Conservation (phyloP, 331 rosid genomes). For the Ulmus americana region DNA sequence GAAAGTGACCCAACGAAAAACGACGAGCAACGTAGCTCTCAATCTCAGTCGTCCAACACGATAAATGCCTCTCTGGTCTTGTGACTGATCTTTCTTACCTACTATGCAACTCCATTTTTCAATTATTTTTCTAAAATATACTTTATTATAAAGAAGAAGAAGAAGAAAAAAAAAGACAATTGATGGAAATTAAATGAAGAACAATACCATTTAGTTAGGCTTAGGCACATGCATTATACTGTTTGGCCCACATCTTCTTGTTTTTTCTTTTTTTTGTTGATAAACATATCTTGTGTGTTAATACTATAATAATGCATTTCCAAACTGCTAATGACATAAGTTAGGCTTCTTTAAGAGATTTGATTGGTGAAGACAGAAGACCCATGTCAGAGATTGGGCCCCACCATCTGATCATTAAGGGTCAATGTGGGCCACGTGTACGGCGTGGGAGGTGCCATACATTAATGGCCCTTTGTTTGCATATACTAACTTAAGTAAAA, state of each 20-base stretch:
- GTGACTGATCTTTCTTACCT: conserved; percentile 46
- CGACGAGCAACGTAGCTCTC: conserved; percentile 15
- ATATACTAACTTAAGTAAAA: conserved; percentile 13
- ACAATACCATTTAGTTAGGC: conserved; percentile 26
- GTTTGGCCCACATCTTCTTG: conserved; percentile 23
- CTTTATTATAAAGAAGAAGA: background rate
- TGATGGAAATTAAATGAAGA: background rate
- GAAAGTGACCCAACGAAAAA: conserved; percentile 29
- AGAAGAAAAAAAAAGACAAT: background rate
- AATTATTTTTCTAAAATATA: conserved; percentile 16
- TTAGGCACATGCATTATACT: conserved; percentile 49
- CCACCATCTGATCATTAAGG: conserved; percentile 40
- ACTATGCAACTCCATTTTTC: conserved; percentile 23
- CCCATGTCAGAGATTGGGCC: conserved; percentile 23
- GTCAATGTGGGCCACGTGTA: conserved; percentile 53
- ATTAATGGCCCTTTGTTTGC: conserved; percentile 21
- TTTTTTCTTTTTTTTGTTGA: too few species aligned
- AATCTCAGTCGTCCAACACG: conserved; percentile 32
- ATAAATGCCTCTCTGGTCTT: conserved; percentile 26
- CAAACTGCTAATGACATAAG: conserved; percentile 25
- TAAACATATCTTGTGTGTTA: too few species aligned
- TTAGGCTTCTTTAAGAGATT: conserved; percentile 29
- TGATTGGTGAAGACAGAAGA: conserved; percentile 37
- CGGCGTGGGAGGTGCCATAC: conserved; percentile 32
- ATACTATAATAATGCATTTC: background rate